Base-by-base conservation (phyloP, 164 flowering plant genomes). In the Santalum album region DNA sequence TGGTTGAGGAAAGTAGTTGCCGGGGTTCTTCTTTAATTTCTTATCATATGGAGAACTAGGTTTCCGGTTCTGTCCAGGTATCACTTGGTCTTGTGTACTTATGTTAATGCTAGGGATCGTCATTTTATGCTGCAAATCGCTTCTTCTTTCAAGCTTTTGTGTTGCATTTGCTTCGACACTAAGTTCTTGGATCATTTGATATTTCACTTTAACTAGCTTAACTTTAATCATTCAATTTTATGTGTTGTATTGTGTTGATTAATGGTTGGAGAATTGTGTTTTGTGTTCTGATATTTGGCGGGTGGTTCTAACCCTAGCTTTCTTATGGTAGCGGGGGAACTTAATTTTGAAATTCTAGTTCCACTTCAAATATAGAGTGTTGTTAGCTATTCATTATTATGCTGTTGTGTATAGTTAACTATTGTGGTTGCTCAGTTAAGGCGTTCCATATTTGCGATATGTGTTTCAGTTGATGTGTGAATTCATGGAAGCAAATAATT, bases 41-140 rank as follows among this genome's bases (percentile, higher is more conserved):
- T 42, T 62, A 47, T 46, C 11, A 26, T n/a, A 4, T 57, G 49
- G 29, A 46, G 32, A 60, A 1, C 56, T 69, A 65, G 68, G 71
- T 69, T 69, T 69, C 23, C 2, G 22, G 20, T 42, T 56, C 45
- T 53, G 22, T 36, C 32, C 38, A 23, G 21, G 34, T 16, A 11
- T 22, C n/a, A n/a, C n/a, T n/a, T n/a, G 12, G n/a, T 42, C 7
- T 39, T 24, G 18, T 60, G 15, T 12, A 32, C 43, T 64, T 42
- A n/a, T 12, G 45, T 20, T 49, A 18, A 45, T 26, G 51, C 25
- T 32, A 25, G 24, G 23, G 32, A 19, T 26, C 59, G 55, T 59
- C 60, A 65, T 65, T 66, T 57, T 66, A 65, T 72, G 73, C 39
- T 23, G 24, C 0, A 32, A 59, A 51, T 55, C 50, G 26, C 24